Evolutionary conservation across 495 filamentous ascomycete species (phyloP).

Genomic region (Halenospora varia): DNA sequence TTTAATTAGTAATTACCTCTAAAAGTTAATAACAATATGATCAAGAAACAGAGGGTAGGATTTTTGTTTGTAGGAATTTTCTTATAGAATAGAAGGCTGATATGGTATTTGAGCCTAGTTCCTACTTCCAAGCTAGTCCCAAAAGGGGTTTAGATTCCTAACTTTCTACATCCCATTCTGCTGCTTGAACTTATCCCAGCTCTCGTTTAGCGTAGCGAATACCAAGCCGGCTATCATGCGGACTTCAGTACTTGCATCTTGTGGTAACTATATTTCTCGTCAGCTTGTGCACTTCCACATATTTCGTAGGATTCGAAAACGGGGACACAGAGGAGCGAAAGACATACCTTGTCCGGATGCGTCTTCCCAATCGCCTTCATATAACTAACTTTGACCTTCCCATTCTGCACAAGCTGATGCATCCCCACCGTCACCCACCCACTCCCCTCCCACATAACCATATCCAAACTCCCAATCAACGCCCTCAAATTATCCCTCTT

Average conservation of each 20-base stretch:
- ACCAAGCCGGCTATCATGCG: conserved; percentile 88
- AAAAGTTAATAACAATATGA: too few relatives aligned
- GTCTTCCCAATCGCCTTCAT: conserved; percentile 99
- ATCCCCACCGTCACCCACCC: conserved; percentile 97
- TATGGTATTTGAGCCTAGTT: too few relatives aligned
- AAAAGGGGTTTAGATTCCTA: too few relatives aligned
- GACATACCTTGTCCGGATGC: conserved; percentile 97
- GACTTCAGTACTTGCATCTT: conserved; percentile 88
- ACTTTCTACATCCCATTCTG: conserved; percentile 72
- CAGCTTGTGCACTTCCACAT: neutral
- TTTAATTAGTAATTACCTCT: too few relatives aligned
- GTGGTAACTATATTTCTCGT: conserved; percentile 59
- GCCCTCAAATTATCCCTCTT: conserved; percentile 92
- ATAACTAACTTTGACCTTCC: conserved; percentile 93
- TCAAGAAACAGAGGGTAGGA: too few relatives aligned
- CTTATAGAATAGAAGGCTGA: too few relatives aligned
- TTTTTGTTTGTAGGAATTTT: too few relatives aligned
- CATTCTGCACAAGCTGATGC: conserved; percentile 83
- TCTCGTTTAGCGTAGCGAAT: conserved; percentile 91
- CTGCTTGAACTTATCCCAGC: conserved; percentile 95
- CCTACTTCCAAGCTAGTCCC: too few relatives aligned
- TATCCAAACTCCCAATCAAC: conserved; percentile 80
- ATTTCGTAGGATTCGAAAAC: neutral
- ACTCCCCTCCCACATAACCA: conserved; percentile 83
- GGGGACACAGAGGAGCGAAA: conserved; percentile 24